Base-by-base conservation (phyloP, 768 basidiomycete genomes). In the Cystofilobasidium macerans region DNA sequence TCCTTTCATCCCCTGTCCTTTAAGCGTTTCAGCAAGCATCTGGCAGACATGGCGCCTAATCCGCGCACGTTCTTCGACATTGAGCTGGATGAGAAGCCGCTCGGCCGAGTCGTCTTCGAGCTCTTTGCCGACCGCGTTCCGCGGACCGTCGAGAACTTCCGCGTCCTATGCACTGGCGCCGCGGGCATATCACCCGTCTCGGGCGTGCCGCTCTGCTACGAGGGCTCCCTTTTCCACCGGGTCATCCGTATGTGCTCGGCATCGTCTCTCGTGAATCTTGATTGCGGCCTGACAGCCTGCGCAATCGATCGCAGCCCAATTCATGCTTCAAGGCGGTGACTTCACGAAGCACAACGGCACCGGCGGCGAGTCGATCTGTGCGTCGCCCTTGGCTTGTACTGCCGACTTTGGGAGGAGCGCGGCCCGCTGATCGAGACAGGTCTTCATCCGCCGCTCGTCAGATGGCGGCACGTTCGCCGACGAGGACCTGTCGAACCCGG, bases 151-250 rank as follows among this genome's bases (percentile, higher is more conserved):
- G 86, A 90, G 80, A 91, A 92, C 77, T 93, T 93, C 75, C 83
- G 90, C 51, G 83, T 85, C 3, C 78, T 94, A 61, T 89, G 87
- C 74, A 93, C 89, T 0, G 91, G 91, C 12, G 87, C 90, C 75
- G 84, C 83, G 71, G 91, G 90, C 6, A 71, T 32, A 1, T 62
- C 61, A 7, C 4, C 80, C 0, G 73, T 79, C 26, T 80, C 83
- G 1, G 81, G 85, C n/a, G 75, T 83, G 13, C 85, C 88, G 8
- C 79, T 93, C 6, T 87, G 86, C 77, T 92, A 89, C 81, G 90
- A 88, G 77, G 83, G 84, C 71, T 82, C 61, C 4, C 8, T 48
- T 24, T 66, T 71, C 53, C 69, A 70, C 33, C 42, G 67, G 7
- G 57, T 68, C 32, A 62, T 68, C 42, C 62, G 48, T 62, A 28